Evolutionary conservation across 805 yeast species (phyloP).

Genomic region (Isabelozyma pseudorhagii): DNA sequence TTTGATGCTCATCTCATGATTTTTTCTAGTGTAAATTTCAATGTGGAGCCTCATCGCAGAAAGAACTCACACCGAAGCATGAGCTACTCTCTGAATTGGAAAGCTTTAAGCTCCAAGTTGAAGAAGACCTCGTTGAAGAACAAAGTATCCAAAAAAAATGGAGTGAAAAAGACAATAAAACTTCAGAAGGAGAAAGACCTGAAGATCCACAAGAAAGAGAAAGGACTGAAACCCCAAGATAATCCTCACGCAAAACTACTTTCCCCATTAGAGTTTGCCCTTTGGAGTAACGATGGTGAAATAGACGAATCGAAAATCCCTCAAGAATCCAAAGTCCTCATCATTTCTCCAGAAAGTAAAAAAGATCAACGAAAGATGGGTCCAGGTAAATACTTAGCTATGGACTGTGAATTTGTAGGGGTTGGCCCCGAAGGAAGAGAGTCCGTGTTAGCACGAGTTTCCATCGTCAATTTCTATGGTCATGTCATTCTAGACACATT

Average conservation of each 20-base stretch:
- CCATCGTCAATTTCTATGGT: conserved; percentile 82
- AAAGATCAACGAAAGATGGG: conserved; percentile 30
- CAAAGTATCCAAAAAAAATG: conserved; percentile 1
- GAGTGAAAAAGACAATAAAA: not conserved
- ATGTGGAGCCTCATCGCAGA: too few species aligned
- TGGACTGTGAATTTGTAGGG: conserved; percentile 95
- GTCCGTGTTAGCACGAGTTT: conserved; percentile 80
- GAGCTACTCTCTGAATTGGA: conserved; percentile 6
- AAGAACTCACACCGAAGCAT: not conserved
- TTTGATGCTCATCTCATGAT: not conserved
- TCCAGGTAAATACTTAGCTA: conserved; percentile 72
- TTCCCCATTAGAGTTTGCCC: conserved; percentile 15
- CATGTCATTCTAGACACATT: conserved; percentile 65
- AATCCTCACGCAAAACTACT: not conserved
- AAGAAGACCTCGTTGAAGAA: conserved; percentile 8
- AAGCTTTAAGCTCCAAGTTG: conserved; percentile 2
- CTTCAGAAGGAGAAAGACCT: not conserved
- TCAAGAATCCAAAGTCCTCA: conserved; percentile 1
- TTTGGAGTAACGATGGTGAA: conserved; percentile 24
- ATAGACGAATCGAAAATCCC: conserved; percentile 11
- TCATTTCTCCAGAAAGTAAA: conserved; percentile 3
- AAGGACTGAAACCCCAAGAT: not conserved
- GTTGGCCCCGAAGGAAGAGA: conserved; percentile 70
- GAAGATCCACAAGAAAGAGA: not conserved
- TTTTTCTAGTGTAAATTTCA: not conserved